Conservation (phyloP, 2,329 filamentous ascomycete genomes). For the Colletotrichum sp. region DNA sequence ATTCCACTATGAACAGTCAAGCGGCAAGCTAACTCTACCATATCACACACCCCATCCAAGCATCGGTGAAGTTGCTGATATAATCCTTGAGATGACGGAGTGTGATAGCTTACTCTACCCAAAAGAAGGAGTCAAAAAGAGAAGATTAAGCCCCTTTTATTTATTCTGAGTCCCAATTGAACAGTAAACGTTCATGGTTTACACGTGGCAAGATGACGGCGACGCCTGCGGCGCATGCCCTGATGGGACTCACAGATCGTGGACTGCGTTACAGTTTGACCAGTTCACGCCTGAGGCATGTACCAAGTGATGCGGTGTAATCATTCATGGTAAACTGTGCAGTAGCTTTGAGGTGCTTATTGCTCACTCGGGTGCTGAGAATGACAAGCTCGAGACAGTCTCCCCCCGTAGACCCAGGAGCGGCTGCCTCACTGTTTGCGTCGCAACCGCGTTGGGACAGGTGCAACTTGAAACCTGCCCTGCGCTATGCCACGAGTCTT, state of each 20-base stretch:
- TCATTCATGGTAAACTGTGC: not conserved
- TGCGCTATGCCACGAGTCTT: conserved; percentile 9
- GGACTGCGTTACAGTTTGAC: not conserved
- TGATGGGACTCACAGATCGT: not conserved
- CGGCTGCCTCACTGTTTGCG: not conserved
- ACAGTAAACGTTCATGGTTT: not conserved
- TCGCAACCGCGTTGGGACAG: not conserved
- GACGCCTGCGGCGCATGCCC: not conserved
- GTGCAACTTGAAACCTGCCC: not conserved
- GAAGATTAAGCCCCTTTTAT: not conserved
- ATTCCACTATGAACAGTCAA: not conserved
- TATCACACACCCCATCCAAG: not conserved
- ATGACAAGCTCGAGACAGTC: not conserved
- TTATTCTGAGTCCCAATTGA: accelerated
- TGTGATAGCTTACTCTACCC: not conserved
- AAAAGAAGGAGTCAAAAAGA: not conserved
- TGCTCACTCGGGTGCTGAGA: not conserved
- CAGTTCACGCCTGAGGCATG: not conserved
- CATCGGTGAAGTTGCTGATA: not conserved
- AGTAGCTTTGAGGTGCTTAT: not conserved
- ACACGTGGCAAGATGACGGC: not conserved
- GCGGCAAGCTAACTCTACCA: not conserved
- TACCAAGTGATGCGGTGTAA: not conserved
- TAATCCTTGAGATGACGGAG: not conserved
- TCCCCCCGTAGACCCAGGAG: not conserved